Conservation (phyloP, 768 basidiomycete species). For the Xanthoconium purpureum region DNA sequence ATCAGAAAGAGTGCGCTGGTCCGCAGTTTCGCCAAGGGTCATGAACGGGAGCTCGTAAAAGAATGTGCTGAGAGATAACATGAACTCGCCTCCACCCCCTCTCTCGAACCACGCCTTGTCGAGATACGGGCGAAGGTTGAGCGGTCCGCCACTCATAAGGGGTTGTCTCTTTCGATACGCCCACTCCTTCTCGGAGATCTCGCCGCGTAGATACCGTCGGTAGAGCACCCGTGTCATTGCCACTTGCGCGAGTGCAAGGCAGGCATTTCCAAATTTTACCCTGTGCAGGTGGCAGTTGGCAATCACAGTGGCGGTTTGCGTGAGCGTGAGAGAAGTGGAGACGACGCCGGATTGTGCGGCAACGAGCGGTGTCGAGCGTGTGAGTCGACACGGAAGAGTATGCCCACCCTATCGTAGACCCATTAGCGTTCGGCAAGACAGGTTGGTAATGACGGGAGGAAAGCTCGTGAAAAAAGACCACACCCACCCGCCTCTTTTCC, state of each 20-base stretch:
- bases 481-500: slow-evolving; percentile 36
- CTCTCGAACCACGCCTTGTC: slow-evolving; percentile 42
- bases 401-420: slow-evolving; percentile 49
- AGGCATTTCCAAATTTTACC: slow-evolving; percentile 52
- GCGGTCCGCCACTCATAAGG: slow-evolving; percentile 23
- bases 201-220: slow-evolving; percentile 43
- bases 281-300: slow-evolving; percentile 39
- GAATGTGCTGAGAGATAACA: slow-evolving; percentile 43
- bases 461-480: background rate
- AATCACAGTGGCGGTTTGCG: slow-evolving; percentile 33
- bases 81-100: slow-evolving; percentile 43
- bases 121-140: slow-evolving; percentile 50
- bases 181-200: slow-evolving; percentile 30
- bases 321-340: slow-evolving; percentile 23
- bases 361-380: slow-evolving; percentile 32
- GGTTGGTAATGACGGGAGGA: background rate
- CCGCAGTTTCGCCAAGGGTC: slow-evolving; percentile 31
- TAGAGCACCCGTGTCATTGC: slow-evolving; percentile 52
- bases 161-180: background rate
- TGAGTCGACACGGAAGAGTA: slow-evolving; percentile 45
- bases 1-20: background rate
- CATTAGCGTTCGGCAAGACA: background rate
- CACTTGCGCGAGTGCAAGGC: slow-evolving; percentile 49
- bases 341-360: slow-evolving; percentile 36
- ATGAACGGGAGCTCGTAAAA: slow-evolving; percentile 45